These are phyloP conservation scores for Russula griseocarnosa DNA, from an alignment of 768 basidiomycete genomes.

Conservation along the genomic window DNA sequence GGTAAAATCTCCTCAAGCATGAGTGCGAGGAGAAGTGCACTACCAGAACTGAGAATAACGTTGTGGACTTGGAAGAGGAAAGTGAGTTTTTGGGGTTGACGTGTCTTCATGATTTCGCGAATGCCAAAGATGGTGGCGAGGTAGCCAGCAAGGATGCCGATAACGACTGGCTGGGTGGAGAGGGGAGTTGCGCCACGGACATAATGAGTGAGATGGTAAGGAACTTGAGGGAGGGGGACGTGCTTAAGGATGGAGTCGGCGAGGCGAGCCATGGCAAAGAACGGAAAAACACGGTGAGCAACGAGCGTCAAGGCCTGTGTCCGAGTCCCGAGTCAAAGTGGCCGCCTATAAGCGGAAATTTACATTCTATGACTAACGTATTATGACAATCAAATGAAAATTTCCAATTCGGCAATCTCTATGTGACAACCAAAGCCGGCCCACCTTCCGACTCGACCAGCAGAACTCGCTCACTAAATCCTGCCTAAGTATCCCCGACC, in stretches of 20 bases:
- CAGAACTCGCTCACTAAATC: constrained; percentile 44
- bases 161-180: constrained; percentile 69
- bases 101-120: constrained; percentile 77
- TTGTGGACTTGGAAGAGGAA: constrained; percentile 89
- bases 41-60: constrained; percentile 78
- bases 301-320: neutral
- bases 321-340: neutral
- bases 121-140: constrained; percentile 85
- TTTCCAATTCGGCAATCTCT: neutral
- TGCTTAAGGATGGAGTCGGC: constrained; percentile 64
- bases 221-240: constrained; percentile 53
- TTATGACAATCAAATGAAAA: neutral
- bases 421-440: constrained; percentile 56
- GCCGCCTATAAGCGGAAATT: constrained; percentile 4
- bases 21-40: constrained; percentile 75
- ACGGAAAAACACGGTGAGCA: constrained; percentile 21
- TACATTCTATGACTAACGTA: constrained; percentile 5
- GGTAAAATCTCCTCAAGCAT: constrained; percentile 92
- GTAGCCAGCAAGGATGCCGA: constrained; percentile 69
- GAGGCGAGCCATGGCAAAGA: constrained; percentile 57
- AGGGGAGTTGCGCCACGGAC: constrained; percentile 74
- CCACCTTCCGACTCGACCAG: constrained; percentile 50
- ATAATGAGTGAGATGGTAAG: constrained; percentile 56
- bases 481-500: neutral
- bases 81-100: constrained; percentile 69